Evolutionary conservation across 2,329 filamentous ascomycete genomes (phyloP), one percentile per base, ranked within the genome.

Genomic region (Metarhizium rileyi): DNA sequence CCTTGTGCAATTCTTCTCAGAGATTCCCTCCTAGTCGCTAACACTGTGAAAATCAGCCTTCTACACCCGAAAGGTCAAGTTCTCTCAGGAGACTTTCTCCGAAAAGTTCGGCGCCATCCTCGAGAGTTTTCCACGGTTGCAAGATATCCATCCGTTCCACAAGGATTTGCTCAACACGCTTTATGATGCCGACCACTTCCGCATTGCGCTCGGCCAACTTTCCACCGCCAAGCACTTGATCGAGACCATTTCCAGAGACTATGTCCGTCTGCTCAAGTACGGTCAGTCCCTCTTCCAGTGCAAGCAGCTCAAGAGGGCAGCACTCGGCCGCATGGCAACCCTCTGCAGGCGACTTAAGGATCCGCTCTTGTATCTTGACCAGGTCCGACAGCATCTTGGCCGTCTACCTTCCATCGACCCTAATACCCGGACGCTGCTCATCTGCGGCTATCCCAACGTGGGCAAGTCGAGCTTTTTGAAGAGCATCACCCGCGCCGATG

Each of bases 371-470:
- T 98, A 97, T 69, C 82, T 98, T 52, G 93, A 98, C 70, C 90
- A 97, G 62, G 69, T 72, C 50, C 84, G 93, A 59, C 91, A 97
- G 75, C 94, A 98, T 74, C 76, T 98, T 64, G 93, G 91, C 54
- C 90, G 93, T 85, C 82, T 98, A 57, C 94, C 93, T 4, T 84
- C 90, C n/a, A 98, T 98, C 67, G 94, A 98, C 67, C 93, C 93
- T 51, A 98, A 95, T 66, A 98, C 93, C 36, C 80, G 93, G 60
- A 98, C 93, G 1, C 81, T 98, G 42, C 78, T 98, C 56, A 96
- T 98, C 59, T 95, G 91, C 69, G 93, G 93, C 48, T 97, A 97
- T 68, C 93, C 93, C 59, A 98, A 98, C 62, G 90, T 95, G 55
- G 90, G 93, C 70, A 98, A 98, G 75, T 95, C 88, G 50, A 95